Conservation (phyloP, 2,329 filamentous ascomycete genomes). For the Colletotrichum gloeosporioides region DNA sequence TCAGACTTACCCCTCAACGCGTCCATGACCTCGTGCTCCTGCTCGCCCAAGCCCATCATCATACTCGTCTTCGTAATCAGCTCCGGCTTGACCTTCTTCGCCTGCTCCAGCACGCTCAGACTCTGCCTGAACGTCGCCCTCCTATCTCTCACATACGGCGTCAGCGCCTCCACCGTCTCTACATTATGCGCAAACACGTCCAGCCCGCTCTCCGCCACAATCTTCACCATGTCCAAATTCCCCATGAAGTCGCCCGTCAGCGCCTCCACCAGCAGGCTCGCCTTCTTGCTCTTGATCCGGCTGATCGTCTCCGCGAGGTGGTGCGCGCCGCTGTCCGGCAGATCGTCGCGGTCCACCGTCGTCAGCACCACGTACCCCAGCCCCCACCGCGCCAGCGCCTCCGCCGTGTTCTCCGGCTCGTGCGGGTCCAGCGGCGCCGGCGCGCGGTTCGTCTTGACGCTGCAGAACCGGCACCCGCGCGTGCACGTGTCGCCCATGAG, state of each 20-base stretch:
- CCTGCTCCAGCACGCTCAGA: constrained; percentile 77
- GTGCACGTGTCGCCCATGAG: constrained; percentile 99
- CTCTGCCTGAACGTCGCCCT: constrained; percentile 90
- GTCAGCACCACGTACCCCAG: constrained; percentile 96
- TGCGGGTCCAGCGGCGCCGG: constrained; percentile 87
- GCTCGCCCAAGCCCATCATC: constrained; percentile 95
- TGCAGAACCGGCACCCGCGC: constrained; percentile 94
- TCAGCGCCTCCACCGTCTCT: constrained; percentile 91
- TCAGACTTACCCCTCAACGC: constrained; percentile 74
- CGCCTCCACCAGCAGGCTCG: constrained; percentile 80
- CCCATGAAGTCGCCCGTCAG: constrained; percentile 88
- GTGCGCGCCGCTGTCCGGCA: constrained; percentile 83
- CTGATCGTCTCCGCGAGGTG: constrained; percentile 95
- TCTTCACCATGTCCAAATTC: constrained; percentile 82
- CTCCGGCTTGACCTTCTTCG: constrained; percentile 74
- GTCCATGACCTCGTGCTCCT: constrained; percentile 82
- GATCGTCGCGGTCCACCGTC: constrained; percentile 90
- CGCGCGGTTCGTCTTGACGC: constrained; percentile 84
- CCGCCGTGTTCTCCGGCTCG: constrained; percentile 95
- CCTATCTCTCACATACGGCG: constrained; percentile 87
- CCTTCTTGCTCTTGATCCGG: constrained; percentile 87
- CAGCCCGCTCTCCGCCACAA: constrained; percentile 86
- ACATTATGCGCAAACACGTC: constrained; percentile 98
- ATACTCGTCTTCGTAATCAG: constrained; percentile 99
- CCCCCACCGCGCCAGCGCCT: constrained; percentile 91